Evolutionary conservation across 345 rosid species (phyloP).

Genomic region (Eucalyptus albens): DNA sequence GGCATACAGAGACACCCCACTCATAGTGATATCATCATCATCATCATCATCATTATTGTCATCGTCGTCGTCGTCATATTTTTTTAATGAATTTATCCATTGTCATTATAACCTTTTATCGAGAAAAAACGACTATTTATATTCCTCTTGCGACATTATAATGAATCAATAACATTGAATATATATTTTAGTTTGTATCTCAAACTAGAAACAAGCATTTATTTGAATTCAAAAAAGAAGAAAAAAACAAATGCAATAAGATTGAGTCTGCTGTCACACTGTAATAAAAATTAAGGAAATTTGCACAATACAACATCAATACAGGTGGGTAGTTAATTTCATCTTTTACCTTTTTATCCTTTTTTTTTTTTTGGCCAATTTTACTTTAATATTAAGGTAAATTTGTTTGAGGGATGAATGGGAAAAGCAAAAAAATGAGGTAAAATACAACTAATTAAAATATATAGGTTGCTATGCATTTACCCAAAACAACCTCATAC

Average conservation of each 20-base stretch:
- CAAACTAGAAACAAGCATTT: neutral
- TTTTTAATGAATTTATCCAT: neutral
- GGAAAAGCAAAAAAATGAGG: neutral
- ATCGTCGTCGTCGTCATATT: too few relatives aligned
- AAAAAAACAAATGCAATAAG: too few relatives aligned
- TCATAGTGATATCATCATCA: too few relatives aligned
- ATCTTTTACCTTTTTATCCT: neutral
- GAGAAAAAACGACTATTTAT: neutral
- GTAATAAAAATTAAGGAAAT: neutral
- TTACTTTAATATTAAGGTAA: neutral
- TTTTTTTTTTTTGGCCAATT: neutral
- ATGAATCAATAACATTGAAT: neutral
- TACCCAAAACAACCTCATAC: neutral
- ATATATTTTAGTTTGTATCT: neutral
- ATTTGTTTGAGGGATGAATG: neutral
- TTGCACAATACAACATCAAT: too few relatives aligned
- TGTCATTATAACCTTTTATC: neutral
- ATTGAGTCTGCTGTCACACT: neutral
- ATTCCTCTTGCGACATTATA: neutral
- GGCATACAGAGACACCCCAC: neutral
- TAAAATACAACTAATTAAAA: neutral
- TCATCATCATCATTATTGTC: too few relatives aligned
- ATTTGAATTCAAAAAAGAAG: neutral
- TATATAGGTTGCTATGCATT: neutral
- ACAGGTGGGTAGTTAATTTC: neutral